These are phyloP conservation scores for Schrenkiella parvula DNA, from an alignment of 345 rosid genomes.

Conservation along the genomic window DNA sequence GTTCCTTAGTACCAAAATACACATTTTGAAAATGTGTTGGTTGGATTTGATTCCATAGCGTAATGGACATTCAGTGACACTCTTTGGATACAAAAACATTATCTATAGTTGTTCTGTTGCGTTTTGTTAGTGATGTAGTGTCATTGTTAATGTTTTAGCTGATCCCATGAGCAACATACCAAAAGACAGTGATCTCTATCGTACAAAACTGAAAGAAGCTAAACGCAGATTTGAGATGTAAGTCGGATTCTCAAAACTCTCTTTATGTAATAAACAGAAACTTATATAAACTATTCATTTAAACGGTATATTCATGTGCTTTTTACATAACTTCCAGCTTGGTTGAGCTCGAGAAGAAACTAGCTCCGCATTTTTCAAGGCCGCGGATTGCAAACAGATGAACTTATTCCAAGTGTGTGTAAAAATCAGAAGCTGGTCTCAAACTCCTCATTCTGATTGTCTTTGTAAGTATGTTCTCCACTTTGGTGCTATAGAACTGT, in stretches of 20 bases:
- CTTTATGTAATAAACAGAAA: not conserved
- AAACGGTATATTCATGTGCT: not conserved
- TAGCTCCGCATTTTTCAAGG: constrained; percentile 55
- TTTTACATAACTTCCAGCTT: constrained; percentile 45
- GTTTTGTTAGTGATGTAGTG: not conserved
- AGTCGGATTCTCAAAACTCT: constrained; percentile 25
- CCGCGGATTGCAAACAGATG: constrained; percentile 27
- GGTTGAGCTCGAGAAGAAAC: constrained; percentile 78
- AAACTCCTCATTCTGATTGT: not conserved
- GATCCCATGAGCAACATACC: constrained; percentile 72
- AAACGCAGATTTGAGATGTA: constrained; percentile 75
- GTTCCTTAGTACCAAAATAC: not conserved
- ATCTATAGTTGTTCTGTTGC: no score
- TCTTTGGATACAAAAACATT: not conserved
- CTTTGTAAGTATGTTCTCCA: constrained; percentile 15
- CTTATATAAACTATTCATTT: not conserved
- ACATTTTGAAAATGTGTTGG: not conserved
- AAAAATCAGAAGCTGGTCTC: not conserved
- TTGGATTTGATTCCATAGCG: not conserved
- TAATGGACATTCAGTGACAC: not conserved
- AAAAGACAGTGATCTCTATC: constrained; percentile 71
- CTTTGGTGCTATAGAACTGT: not conserved
- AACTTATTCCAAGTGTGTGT: not conserved
- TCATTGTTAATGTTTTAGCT: constrained; percentile 32
- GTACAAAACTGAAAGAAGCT: constrained; percentile 70